These are phyloP conservation scores for Scenedesmus sp. DNA, from an alignment of 163 green algal genomes.

Conservation along the genomic window DNA sequence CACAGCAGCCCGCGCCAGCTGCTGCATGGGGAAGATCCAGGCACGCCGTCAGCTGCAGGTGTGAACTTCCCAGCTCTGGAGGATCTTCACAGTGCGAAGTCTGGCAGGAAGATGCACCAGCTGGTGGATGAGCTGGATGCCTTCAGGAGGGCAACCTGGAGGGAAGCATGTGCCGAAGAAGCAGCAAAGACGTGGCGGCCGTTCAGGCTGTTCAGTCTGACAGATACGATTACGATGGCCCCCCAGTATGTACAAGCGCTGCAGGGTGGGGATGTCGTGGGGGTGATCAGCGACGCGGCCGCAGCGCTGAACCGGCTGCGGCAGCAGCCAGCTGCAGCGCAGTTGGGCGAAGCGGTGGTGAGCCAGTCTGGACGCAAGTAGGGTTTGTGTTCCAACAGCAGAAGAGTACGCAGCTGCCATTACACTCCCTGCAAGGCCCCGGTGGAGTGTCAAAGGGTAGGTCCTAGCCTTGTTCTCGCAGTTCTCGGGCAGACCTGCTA, in stretches of 20 bases:
- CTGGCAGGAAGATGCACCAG: not conserved
- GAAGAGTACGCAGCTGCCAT: no score
- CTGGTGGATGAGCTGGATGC: constrained; percentile 13
- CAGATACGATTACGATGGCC: not conserved
- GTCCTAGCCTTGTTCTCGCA: no score
- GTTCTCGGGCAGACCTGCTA: no score
- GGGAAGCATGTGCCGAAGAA: constrained; percentile 10
- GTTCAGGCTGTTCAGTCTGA: constrained; percentile 41
- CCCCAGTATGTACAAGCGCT: not conserved
- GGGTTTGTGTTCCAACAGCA: not conserved
- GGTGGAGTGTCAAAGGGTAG: no score
- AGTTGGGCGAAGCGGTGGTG: not conserved
- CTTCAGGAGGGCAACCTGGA: constrained; percentile 18
- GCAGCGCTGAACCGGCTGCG: not conserved
- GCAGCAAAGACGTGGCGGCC: constrained; percentile 37
- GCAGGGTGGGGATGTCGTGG: constrained; percentile 17
- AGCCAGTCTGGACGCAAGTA: not conserved
- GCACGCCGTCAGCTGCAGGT: not conserved
- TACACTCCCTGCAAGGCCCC: no score
- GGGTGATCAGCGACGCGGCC: constrained; percentile 32
- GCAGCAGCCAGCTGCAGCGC: constrained; percentile 7
- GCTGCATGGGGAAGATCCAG: not conserved
- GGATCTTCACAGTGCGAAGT: not conserved
- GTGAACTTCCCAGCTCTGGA: not conserved
- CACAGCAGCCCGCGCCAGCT: not conserved